phyloP scores from a whole-genome alignment of 495 filamentous ascomycete genomes.

The Opeltia flavorubescens region DNA sequence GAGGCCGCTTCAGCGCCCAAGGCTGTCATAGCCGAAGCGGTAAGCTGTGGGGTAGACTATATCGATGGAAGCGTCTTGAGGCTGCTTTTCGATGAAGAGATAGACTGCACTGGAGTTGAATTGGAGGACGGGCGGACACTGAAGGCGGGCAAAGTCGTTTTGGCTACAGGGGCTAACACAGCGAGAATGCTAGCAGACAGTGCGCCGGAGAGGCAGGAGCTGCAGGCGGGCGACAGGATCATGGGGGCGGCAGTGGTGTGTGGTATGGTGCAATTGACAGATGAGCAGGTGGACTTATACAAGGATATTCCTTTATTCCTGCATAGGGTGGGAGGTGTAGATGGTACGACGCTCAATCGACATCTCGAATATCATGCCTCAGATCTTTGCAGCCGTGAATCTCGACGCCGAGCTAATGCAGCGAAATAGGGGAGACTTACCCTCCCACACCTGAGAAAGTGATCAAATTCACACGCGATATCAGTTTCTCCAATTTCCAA shows the following conservation, averaged over 20 bases:
- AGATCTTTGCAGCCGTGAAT: background rate
- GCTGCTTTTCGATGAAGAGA: conserved; percentile 27
- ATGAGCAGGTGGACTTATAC: background rate
- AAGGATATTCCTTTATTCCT: background rate
- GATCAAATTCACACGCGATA: background rate
- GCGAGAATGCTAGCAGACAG: conserved; percentile 41
- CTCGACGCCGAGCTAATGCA: background rate
- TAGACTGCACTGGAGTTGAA: conserved; percentile 28
- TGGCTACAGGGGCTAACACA: conserved; percentile 46
- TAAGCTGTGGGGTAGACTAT: background rate
- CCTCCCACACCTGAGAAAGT: background rate
- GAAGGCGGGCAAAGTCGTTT: conserved; percentile 30
- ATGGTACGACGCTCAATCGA: background rate
- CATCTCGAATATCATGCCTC: background rate
- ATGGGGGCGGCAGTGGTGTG: conserved; percentile 26
- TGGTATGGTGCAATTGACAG: background rate
- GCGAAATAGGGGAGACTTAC: background rate
- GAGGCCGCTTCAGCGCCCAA: background rate
- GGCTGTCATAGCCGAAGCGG: background rate
- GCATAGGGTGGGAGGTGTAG: background rate
- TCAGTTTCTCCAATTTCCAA: background rate
- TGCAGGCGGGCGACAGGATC: conserved; percentile 38
- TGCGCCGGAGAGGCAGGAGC: conserved; percentile 27
- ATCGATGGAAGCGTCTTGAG: conserved; percentile 19
- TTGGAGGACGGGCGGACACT: conserved; percentile 25